phyloP scores from a whole-genome alignment of 148 eudicot species.

The Dysphania ambrosioides region DNA sequence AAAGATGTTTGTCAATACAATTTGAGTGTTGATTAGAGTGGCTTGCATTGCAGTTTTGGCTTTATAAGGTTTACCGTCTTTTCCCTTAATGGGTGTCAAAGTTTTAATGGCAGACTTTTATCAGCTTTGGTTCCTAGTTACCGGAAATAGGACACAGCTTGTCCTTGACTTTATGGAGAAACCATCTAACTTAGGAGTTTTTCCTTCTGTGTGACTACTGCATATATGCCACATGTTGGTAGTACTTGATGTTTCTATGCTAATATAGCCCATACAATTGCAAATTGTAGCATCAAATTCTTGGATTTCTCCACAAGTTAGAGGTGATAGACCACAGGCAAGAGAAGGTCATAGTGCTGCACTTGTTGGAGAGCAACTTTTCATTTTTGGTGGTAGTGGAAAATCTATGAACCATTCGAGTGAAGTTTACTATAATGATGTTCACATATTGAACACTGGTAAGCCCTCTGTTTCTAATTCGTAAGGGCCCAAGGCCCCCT shows the following conservation, averaged over 20 bases:
- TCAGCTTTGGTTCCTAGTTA: neutral
- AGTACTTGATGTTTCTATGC: neutral
- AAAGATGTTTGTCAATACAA: too few species aligned
- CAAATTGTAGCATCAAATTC: conserved; percentile 78
- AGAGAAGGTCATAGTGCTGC: conserved; percentile 98
- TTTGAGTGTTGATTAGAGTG: too few species aligned
- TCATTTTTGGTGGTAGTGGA: conserved; percentile 94
- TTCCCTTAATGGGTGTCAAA: neutral
- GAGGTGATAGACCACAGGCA: conserved; percentile 78
- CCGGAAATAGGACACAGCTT: too few species aligned
- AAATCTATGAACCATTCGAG: conserved; percentile 44
- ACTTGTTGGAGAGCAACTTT: conserved; percentile 70
- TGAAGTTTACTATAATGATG: conserved; percentile 75
- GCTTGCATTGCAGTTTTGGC: too few species aligned
- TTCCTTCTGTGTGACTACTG: neutral
- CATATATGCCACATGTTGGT: neutral
- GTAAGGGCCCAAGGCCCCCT: conserved; percentile 3
- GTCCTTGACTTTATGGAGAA: neutral
- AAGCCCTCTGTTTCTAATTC: conserved; percentile 9
- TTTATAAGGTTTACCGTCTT: too few species aligned
- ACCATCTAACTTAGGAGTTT: neutral
- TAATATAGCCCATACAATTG: conserved; percentile 16
- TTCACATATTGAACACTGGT: conserved; percentile 83
- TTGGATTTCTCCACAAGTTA: conserved; percentile 69
- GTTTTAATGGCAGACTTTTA: neutral